These are phyloP conservation scores for Colletotrichum destructivum DNA, from an alignment of 2,329 filamentous ascomycete genomes.

Conservation along the genomic window DNA sequence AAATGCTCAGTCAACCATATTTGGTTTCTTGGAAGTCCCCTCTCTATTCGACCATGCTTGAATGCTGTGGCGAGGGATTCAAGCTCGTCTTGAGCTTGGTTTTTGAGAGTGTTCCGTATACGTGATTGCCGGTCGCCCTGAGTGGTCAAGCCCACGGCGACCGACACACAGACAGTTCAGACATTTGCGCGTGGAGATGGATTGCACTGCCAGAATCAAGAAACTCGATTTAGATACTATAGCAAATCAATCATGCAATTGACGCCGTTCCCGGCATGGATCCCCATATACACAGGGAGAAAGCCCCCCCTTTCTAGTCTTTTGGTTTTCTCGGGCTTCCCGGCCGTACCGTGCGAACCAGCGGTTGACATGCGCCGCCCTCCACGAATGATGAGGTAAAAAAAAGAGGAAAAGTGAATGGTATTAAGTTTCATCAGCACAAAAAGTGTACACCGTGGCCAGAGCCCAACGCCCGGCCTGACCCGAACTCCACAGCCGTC, in stretches of 20 bases:
- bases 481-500: neutral
- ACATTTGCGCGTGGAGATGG: no score
- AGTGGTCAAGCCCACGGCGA: no score
- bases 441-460: conserved; percentile 31
- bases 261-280: conserved; percentile 26
- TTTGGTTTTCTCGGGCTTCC: conserved; percentile 13
- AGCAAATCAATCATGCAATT: conserved; percentile 17
- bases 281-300: conserved; percentile 19
- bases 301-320: conserved; percentile 13
- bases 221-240: conserved; percentile 37
- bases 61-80: no score
- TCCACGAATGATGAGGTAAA: conserved; percentile 12
- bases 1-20: no score
- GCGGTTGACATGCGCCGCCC: conserved; percentile 3
- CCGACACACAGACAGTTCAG: no score
- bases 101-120: no score
- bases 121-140: no score
- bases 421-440: conserved; percentile 41
- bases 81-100: no score
- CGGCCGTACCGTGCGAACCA: neutral
- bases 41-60: no score
- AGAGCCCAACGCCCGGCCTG: conserved; percentile 25
- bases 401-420: conserved; percentile 36
- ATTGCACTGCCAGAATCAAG: conserved; percentile 20
- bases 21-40: no score